phyloP scores from a whole-genome alignment of 2,329 filamentous ascomycete species.

The Dactylonectria macrodidyma region DNA sequence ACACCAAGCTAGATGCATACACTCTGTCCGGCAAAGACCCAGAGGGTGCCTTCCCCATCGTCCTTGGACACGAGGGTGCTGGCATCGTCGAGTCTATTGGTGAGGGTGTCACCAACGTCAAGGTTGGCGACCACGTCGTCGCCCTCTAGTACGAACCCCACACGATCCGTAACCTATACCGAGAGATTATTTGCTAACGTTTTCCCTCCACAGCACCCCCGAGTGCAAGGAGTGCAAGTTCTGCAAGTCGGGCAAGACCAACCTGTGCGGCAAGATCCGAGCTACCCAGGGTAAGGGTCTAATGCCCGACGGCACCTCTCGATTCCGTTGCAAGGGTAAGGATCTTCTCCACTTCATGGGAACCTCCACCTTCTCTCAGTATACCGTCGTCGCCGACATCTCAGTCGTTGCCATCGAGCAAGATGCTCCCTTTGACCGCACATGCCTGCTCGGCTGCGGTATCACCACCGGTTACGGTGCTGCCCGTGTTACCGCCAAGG shows the following conservation, averaged over 20 bases:
- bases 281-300: constrained; percentile 95
- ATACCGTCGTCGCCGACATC: constrained; percentile 98
- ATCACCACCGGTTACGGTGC: constrained; percentile 99
- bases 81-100: constrained; percentile 94
- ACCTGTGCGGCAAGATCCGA: constrained; percentile 98
- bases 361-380: constrained; percentile 98
- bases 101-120: constrained; percentile 94
- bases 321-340: constrained; percentile 96
- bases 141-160: constrained; percentile 80
- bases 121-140: constrained; percentile 92
- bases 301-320: constrained; percentile 96
- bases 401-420: constrained; percentile 94
- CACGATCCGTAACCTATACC: neutral
- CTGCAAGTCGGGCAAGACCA: constrained; percentile 99
- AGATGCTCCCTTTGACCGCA: constrained; percentile 94
- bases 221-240: constrained; percentile 99
- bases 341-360: constrained; percentile 99
- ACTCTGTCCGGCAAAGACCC: constrained; percentile 97
- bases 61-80: constrained; percentile 92
- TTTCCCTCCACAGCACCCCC: constrained; percentile 77
- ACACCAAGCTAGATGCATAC: constrained; percentile 80
- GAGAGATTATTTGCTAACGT: constrained; percentile 23
- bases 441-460: constrained; percentile 95
- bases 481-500: constrained; percentile 90
- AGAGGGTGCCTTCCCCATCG: constrained; percentile 92